Base-by-base conservation (phyloP, 345 rosid species). In the Anacardium occidentale region DNA sequence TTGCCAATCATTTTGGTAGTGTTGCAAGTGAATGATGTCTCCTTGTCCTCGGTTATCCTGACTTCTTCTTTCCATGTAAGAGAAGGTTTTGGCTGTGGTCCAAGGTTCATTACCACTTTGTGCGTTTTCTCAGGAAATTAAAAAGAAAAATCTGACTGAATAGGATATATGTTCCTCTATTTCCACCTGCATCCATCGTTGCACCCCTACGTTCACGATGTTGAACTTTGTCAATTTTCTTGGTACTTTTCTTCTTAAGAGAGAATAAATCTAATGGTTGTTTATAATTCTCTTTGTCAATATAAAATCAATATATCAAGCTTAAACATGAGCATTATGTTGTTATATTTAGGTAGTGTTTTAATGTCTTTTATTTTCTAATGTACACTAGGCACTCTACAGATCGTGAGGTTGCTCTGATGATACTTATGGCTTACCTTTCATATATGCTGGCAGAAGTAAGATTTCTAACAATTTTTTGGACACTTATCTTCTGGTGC, bases 371-470 rank as follows among this genome's bases (percentile, higher is more conserved):
- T 57, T 22, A 24, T 44, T 58, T 52, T 79, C 64, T 71, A 64
- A 42, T 70, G 78, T 80, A 52, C 58, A 68, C 55, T 85, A 92
- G 89, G 84, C 98, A 94, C 79, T 90, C 98, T 15, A 94, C 96
- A 3, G 90, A 94, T 76, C 98, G 98, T 24, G 97, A 94, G 79
- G 89, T 94, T 87, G 98, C 98, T 75, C 88, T 94, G 37, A 94
- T 94, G 98, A 94, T 94, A 55, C 84, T 92, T 72, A 83, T 92
- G 91, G 99, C 99, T 72, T 94, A 92, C 79, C 80, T 94, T 74
- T 94, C 99, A 9, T 94, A 92, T 74, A 89, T 94, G 91, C 72
- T 89, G 68, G 95, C 98, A 25, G 96, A 94, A 81, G 98, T 92
- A 88, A 78, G 79, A 72, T 34, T 80, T 76, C 72, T 61, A 14